Percentiles rank a stretch among this genome's conserved stretches.
These are phyloP conservation scores for Arthrobotrys conoides DNA, from an alignment of 2,329 filamentous ascomycete genomes.

Conservation along the genomic window DNA sequence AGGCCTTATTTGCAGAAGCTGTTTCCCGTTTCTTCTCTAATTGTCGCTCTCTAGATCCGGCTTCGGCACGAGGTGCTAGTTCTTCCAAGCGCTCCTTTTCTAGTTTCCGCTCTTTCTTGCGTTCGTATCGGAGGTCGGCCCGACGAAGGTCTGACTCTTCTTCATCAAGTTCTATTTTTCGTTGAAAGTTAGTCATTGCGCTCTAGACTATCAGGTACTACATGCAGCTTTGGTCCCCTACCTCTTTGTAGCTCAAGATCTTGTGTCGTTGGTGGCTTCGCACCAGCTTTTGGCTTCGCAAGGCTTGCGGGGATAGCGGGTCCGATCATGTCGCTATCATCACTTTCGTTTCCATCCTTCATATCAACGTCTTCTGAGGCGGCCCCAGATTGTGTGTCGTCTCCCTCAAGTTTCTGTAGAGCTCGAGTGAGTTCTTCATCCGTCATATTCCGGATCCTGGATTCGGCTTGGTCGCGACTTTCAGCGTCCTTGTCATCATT, in stretches of 20 bases:
- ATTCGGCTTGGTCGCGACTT: conserved; percentile 32
- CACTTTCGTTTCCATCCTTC: conserved; percentile 65
- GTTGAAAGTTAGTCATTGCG: conserved; percentile 64
- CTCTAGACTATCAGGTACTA: not conserved
- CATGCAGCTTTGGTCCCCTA: conserved; percentile 65
- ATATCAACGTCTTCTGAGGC: conserved; percentile 31
- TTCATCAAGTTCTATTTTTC: conserved; percentile 69
- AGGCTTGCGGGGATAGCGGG: conserved; percentile 66
- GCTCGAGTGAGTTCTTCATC: conserved; percentile 51
- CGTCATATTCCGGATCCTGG: conserved; percentile 51
- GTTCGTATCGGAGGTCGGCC: conserved; percentile 74
- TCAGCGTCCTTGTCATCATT: conserved; percentile 23
- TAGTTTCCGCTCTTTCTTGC: conserved; percentile 75
- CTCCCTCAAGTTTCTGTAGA: conserved; percentile 39
- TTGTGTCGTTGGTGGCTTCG: conserved; percentile 77
- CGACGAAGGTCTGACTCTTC: conserved; percentile 69
- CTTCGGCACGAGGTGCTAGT: conserved; percentile 83
- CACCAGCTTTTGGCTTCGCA: conserved; percentile 69
- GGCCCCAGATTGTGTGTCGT: conserved; percentile 41
- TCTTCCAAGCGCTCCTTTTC: conserved; percentile 85
- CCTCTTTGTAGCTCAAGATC: conserved; percentile 76
- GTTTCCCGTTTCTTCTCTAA: conserved; percentile 86
- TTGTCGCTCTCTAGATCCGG: conserved; percentile 84
- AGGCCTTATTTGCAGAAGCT: conserved; percentile 80
- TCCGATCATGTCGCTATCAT: conserved; percentile 75